phyloP scores from a whole-genome alignment of 1,139 yeast genomes.

The Zhuliangozyma parablackwelliae region DNA sequence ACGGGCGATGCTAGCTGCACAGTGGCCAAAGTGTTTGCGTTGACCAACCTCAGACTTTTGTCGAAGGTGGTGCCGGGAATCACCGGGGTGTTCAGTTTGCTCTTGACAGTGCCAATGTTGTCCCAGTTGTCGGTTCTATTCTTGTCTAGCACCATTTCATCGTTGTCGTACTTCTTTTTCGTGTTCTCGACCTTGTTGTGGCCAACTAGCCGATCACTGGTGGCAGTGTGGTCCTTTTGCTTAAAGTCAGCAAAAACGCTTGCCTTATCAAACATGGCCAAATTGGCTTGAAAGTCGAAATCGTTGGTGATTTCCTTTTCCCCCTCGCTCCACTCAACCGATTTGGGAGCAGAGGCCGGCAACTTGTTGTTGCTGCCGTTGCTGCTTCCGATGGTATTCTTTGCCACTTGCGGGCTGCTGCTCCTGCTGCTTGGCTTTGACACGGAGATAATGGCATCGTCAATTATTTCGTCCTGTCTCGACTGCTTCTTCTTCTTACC shows the following conservation, averaged over 20 bases:
- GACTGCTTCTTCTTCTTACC: slow-evolving; percentile 13
- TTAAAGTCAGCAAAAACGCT: slow-evolving; percentile 77
- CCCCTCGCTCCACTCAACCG: too few relatives aligned
- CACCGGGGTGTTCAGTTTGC: slow-evolving; percentile 4
- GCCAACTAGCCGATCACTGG: slow-evolving; percentile 65
- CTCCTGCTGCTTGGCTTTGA: slow-evolving; percentile 3
- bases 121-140: slow-evolving; percentile 58
- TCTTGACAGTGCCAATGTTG: slow-evolving; percentile 23
- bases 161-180: slow-evolving; percentile 53
- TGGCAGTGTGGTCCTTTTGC: slow-evolving; percentile 56
- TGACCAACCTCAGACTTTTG: slow-evolving; percentile 16
- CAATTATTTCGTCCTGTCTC: slow-evolving; percentile 11
- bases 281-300: slow-evolving; percentile 82
- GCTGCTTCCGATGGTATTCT: too few relatives aligned
- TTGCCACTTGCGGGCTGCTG: background rate
- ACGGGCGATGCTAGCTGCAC: slow-evolving; percentile 74
- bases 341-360: too few relatives aligned
- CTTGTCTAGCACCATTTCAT: slow-evolving; percentile 67
- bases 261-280: slow-evolving; percentile 78
- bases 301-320: slow-evolving; percentile 50
- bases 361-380: too few relatives aligned
- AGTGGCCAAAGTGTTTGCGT: slow-evolving; percentile 17
- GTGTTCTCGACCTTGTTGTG: slow-evolving; percentile 54
- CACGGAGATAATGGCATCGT: slow-evolving; percentile 28
- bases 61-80: slow-evolving; percentile 4